Evolutionary conservation across 108 stramenopile genomes (phyloP).

Genomic region (Pseudonitzschia multiseries): DNA sequence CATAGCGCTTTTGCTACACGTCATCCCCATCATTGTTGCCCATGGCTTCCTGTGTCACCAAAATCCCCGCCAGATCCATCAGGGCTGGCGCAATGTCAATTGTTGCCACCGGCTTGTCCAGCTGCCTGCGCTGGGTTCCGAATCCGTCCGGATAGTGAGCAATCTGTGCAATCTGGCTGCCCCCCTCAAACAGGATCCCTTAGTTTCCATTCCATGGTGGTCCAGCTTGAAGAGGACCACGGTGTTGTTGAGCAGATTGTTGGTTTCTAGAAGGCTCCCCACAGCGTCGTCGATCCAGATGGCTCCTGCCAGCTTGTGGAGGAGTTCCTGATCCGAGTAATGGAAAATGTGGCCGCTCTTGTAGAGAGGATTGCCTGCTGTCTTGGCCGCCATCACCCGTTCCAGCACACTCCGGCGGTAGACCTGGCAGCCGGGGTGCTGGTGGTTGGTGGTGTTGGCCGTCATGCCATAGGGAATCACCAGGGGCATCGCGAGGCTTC

Average conservation of each 20-base stretch:
- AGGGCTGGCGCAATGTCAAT: constrained; percentile 41
- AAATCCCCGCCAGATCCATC: constrained; percentile 30
- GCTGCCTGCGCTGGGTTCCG: neutral
- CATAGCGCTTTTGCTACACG: constrained; percentile 4
- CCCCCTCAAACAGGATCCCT: constrained; percentile 40
- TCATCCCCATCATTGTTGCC: too few relatives aligned
- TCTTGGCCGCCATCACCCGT: constrained; percentile 2
- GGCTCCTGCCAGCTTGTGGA: constrained; percentile 27
- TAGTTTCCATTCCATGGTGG: constrained; percentile 39
- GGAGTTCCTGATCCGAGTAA: neutral
- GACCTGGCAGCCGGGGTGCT: constrained; percentile 3
- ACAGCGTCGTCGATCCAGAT: constrained; percentile 51
- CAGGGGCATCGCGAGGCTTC: neutral
- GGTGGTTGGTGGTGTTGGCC: neutral
- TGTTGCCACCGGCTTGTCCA: constrained; percentile 1
- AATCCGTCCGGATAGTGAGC: constrained; percentile 35
- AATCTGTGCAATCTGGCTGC: constrained; percentile 32
- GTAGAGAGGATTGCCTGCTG: neutral
- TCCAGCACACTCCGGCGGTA: constrained; percentile 26
- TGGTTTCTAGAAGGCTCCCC: constrained; percentile 29
- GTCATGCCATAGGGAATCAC: constrained; percentile 21
- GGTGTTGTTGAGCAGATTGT: constrained; percentile 32
- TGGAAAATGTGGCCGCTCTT: neutral
- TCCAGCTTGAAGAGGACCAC: constrained; percentile 42
- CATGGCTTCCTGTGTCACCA: neutral